Conservation (phyloP, 1,284 basidiomycete genomes). For the Malassezia obtusa region DNA sequence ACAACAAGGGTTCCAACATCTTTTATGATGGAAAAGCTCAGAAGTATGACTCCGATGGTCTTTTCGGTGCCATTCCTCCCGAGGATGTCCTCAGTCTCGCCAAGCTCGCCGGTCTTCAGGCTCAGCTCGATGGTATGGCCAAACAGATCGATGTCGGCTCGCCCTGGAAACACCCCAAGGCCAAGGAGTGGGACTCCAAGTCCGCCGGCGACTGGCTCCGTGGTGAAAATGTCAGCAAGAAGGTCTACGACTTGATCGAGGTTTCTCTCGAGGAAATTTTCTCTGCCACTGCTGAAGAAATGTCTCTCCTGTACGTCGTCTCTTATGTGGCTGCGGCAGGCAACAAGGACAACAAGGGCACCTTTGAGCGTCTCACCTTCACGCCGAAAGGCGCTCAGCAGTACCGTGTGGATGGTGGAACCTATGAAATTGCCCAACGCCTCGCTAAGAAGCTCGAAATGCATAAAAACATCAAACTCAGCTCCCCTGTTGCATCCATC, state of each 20-base stretch:
- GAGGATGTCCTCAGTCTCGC: background rate
- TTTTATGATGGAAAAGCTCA: background rate
- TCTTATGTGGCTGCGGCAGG: background rate
- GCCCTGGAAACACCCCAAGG: background rate
- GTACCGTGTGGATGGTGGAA: background rate
- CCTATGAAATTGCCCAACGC: background rate
- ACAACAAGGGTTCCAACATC: slow-evolving; percentile 5
- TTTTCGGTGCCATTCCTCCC: background rate
- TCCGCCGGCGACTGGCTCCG: background rate
- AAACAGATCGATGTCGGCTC: background rate
- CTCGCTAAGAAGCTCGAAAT: background rate
- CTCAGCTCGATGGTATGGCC: background rate
- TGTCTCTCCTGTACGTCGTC: slow-evolving; percentile 1
- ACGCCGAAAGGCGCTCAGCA: background rate
- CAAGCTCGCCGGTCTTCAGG: background rate
- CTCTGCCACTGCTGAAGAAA: background rate
- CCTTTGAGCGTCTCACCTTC: background rate
- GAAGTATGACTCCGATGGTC: background rate
- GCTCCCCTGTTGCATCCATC: slow-evolving; percentile 1
- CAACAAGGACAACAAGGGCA: background rate
- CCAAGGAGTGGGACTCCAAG: background rate
- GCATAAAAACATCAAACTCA: slow-evolving; percentile 6
- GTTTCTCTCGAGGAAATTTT: background rate
- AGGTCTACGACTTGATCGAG: background rate
- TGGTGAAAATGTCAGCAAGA: background rate